Conservation (phyloP, 1,284 basidiomycete genomes). For the Fistulinella cinereoalba region DNA sequence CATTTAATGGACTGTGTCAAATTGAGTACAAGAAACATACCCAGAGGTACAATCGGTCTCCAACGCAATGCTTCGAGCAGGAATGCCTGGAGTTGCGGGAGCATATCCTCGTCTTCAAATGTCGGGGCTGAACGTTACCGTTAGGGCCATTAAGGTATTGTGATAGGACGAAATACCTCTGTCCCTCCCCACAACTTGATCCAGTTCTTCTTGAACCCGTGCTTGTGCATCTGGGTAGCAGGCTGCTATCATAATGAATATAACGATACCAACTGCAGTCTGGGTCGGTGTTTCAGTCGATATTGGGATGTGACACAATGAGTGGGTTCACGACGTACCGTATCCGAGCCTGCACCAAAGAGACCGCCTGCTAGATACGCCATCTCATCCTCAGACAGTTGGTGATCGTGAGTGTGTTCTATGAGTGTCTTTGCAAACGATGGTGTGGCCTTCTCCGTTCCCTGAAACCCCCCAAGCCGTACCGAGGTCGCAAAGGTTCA, state of each 20-base stretch:
- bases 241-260: constrained; percentile 13
- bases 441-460: not conserved
- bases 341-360: constrained; percentile 9
- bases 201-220: constrained; percentile 13
- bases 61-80: constrained; percentile 39
- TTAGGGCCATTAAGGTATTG: not conserved
- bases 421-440: constrained; percentile 6
- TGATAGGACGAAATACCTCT: not conserved
- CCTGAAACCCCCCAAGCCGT: not conserved
- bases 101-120: constrained; percentile 11
- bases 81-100: constrained; percentile 13
- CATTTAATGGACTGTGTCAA: not conserved
- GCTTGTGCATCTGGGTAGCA: constrained; percentile 10
- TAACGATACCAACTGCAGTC: constrained; percentile 5
- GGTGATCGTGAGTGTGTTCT: not conserved
- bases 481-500: not conserved
- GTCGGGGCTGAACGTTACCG: constrained; percentile 2
- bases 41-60: constrained; percentile 32
- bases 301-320: not conserved
- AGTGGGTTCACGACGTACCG: constrained; percentile 1
- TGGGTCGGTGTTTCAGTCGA: not conserved
- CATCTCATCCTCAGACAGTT: constrained; percentile 12
- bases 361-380: constrained; percentile 11
- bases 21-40: constrained; percentile 5
- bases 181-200: constrained; percentile 12